Evolutionary conservation across 176 grass and related monocot genomes (phyloP), one percentile per base, ranked within the genome.

Genomic region (Dendrocalamus sinicus): DNA sequence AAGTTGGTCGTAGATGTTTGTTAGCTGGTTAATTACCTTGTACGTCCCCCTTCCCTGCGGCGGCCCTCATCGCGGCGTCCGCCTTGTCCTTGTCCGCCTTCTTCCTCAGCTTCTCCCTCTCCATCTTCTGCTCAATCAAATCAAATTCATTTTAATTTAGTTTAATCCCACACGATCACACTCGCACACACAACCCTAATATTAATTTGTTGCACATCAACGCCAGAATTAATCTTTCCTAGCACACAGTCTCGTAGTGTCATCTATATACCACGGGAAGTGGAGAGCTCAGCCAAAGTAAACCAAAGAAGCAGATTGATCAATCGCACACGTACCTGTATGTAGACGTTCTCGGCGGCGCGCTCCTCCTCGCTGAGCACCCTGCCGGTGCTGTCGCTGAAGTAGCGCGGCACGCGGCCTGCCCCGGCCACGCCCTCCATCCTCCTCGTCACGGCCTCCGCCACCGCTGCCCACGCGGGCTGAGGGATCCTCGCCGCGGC

Each of bases 301-400:
- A 41, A 55, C 7, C 1, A 57, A 65, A 7, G 22, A 2, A 13
- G 15, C 20, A 12, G 43, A 0, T 17, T 17, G 9, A 54, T 26
- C 22, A 12, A 45, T 2, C 14, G 19, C 7, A 6, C 11, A 5
- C 35, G 61, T 6, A 95, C 91, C 93, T 98, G 93, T 74, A 98
- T 91, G 91, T 94, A 98, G 84, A 98, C 88, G 63, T 78, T 91
- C 83, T 98, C 91, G 61, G 84, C 90, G 62, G 95, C 91, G 69
- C 89, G 87, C 88, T 98, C 95, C 85, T 95, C 95, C 81, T 95
- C 95, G 85, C 93, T 81, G 68, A 98, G 89, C 70, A 98, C 76
- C 84, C 70, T 92, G 26, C 91, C 95, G 77, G 77, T 81, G 37
- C 78, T 77, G 76, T 93, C 91, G 37, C 93, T 75, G 83, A 98